Base-by-base conservation (phyloP, 2,329 filamentous ascomycete species). In the Fusarium drepaniforme region DNA sequence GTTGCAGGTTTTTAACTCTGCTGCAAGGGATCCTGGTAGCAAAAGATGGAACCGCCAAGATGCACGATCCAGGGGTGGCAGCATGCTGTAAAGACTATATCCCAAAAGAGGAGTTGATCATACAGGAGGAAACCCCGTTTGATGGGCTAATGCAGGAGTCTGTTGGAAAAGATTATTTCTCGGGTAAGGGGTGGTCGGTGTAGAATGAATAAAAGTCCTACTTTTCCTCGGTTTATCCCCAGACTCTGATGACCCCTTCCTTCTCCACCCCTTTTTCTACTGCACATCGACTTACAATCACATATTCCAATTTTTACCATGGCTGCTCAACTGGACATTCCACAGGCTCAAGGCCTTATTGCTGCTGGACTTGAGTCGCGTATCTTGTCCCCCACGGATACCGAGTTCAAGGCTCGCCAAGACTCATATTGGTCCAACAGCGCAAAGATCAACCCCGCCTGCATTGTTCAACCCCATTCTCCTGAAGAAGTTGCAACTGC, bases 371-470 rank as follows among this genome's bases (percentile, higher is more conserved):
- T 75, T 6, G 57, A 65, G 28, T 42, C 69, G 16, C 66, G 56
- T 1, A 49, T 75, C 25, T 46, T 73, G n/a, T 35, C 40, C 13
- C 69, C 66, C 1, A 46, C 38, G 1, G 69, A 75, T 61, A 40
- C 72, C 2, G 69, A 71, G 23, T 75, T 64, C 25, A 56, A 35
- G 3, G 66, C 58, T 33, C 73, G 73, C 44, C 70, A 75, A 49
- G 73, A 75, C 2, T 75, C 73, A 18, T 75, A 75, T 61, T 74
- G 71, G 71, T 74, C 71, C 44, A 74, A 68, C 38, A 74, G 72
- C 18, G 71, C 71, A 21, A 74, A 74, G 57, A 49, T 74, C 56
- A 68, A 74, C 3, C 72, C 72, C 4, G 63, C 71, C 4, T 74
- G 59, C 13, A 74, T 74, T 13, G 67, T 74, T 3, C 71, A 72